A percentile compares a stretch with the other conserved stretches of the same genome.
Conservation (phyloP, 345 rosid genomes). For the Camelina laxa region DNA sequence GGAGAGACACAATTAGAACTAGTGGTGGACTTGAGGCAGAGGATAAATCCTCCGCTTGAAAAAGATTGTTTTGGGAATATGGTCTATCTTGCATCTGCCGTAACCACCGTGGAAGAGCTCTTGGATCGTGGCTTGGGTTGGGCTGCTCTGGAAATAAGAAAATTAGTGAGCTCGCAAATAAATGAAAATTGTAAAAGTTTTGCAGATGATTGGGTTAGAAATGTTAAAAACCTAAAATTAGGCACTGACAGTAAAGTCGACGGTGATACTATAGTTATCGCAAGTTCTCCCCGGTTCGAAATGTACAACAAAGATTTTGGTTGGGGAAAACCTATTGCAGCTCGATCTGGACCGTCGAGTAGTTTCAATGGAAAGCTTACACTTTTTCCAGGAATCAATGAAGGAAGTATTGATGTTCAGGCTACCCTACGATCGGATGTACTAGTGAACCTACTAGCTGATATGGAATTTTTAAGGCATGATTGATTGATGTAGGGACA, state of each 20-base stretch:
- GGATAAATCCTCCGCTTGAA: constrained; percentile 42
- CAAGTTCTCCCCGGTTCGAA: constrained; percentile 52
- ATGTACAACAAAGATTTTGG: constrained; percentile 52
- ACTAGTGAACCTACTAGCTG: neutral
- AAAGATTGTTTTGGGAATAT: constrained; percentile 52
- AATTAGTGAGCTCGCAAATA: neutral
- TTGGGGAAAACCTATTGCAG: constrained; percentile 41
- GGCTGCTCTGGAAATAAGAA: constrained; percentile 13
- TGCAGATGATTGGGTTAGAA: constrained; percentile 30
- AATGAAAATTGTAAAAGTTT: neutral
- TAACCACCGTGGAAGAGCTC: neutral
- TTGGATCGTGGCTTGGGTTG: neutral
- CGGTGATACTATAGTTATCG: constrained; percentile 11
- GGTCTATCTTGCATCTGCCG: neutral
- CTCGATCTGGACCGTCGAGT: constrained; percentile 14
- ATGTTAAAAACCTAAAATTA: neutral
- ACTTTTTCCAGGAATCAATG: neutral
- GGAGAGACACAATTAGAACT: neutral
- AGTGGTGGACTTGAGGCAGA: constrained; percentile 22
- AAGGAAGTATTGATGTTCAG: constrained; percentile 31
- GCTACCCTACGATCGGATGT: constrained; percentile 5
- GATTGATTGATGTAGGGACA: neutral
- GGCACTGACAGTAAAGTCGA: neutral
- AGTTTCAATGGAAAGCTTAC: neutral
- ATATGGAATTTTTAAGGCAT: constrained; percentile 11